Evolutionary conservation across 2,329 filamentous ascomycete genomes (phyloP).

Genomic region (Colletotrichum tropicale): DNA sequence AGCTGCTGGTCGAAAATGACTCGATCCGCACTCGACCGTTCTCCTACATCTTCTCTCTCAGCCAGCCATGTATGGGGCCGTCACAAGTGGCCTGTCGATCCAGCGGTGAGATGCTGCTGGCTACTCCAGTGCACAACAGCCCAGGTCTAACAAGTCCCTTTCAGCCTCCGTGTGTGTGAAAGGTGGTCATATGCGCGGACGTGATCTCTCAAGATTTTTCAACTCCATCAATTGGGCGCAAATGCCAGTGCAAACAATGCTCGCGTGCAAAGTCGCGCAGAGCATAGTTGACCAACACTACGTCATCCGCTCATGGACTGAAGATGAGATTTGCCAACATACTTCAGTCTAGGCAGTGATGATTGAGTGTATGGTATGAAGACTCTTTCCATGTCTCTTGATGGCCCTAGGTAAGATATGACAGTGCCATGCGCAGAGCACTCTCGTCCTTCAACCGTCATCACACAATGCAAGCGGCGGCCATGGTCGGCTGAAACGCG

Average conservation of each 20-base stretch:
- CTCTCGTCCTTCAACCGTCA: not conserved
- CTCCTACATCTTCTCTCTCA: not conserved
- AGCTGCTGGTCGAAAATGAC: not conserved
- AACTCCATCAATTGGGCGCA: not conserved
- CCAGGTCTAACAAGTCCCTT: not conserved
- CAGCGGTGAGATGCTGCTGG: slow-evolving; percentile 7
- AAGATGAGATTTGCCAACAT: not conserved
- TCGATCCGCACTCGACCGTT: not conserved
- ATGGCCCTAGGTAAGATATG: not conserved
- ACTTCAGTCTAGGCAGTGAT: not conserved
- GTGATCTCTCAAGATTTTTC: not conserved
- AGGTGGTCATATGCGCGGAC: not conserved
- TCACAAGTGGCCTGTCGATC: not conserved
- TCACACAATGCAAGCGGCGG: not conserved
- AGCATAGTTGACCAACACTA: not conserved
- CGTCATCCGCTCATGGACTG: not conserved
- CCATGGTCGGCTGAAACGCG: slow-evolving; percentile 8
- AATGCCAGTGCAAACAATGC: not conserved
- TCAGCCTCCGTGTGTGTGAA: not conserved
- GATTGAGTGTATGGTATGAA: not conserved
- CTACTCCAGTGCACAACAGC: not conserved
- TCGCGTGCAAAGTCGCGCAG: not conserved
- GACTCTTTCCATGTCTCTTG: not conserved
- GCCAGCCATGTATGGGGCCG: not conserved
- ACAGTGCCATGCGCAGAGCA: not conserved